A percentile compares a stretch with the other conserved stretches of the same genome.
These are phyloP conservation scores for Tetraselmis striata DNA, from an alignment of 139 green algal species.

Conservation along the genomic window DNA sequence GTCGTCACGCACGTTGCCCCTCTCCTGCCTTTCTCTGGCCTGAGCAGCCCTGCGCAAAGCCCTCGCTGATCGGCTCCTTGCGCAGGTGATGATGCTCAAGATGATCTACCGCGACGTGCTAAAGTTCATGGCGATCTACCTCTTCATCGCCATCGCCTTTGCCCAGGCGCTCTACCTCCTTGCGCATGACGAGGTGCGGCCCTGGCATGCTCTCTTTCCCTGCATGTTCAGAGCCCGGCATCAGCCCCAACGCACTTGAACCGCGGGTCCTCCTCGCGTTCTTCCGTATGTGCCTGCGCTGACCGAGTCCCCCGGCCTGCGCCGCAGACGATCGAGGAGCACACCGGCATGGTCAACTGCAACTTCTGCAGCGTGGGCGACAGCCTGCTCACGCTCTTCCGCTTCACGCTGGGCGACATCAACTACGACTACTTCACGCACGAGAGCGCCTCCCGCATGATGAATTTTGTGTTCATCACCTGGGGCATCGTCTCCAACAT, in stretches of 20 bases:
- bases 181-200: neutral
- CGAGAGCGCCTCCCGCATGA: neutral
- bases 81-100: neutral
- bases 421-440: neutral
- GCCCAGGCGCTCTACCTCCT: neutral
- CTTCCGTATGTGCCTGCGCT: no score
- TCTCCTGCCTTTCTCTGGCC: neutral
- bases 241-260: no score
- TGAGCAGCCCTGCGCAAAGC: neutral
- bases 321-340: neutral
- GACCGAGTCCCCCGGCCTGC: no score
- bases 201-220: no score
- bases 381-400: neutral
- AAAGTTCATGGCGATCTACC: neutral
- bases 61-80: no score
- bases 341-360: neutral
- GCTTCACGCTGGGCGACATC: conserved; percentile 6
- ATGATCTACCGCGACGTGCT: neutral
- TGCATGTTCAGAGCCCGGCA: no score
- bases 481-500: conserved; percentile 6
- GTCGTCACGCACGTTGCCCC: no score
- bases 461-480: neutral
- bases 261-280: no score
- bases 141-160: neutral
- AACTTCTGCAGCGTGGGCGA: neutral